These are phyloP conservation scores for Fomitopsis schrenkii DNA, from an alignment of 1,284 basidiomycete species.

Conservation along the genomic window DNA sequence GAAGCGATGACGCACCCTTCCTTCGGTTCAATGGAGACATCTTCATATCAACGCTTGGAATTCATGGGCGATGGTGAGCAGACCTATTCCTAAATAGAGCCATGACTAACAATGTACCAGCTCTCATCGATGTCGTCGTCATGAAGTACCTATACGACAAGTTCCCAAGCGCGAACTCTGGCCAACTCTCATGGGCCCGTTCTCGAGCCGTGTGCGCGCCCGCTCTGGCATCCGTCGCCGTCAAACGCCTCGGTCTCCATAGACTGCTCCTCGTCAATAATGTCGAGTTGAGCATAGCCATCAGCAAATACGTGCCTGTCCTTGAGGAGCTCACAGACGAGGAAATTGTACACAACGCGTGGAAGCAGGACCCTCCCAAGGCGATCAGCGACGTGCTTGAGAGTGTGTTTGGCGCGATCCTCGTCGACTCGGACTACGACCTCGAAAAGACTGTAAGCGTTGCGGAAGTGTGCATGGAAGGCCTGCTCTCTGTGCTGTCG, in stretches of 20 bases:
- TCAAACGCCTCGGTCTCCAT: constrained; percentile 65
- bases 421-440: constrained; percentile 76
- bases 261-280: constrained; percentile 68
- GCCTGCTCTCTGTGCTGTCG: constrained; percentile 51
- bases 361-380: constrained; percentile 83
- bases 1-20: constrained; percentile 84
- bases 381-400: constrained; percentile 76
- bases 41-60: constrained; percentile 80
- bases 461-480: constrained; percentile 56
- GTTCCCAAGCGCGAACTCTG: constrained; percentile 67
- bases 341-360: constrained; percentile 64
- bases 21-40: constrained; percentile 46
- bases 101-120: constrained; percentile 28
- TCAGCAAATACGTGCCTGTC: constrained; percentile 54
- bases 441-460: constrained; percentile 60
- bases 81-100: not conserved
- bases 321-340: constrained; percentile 49
- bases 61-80: constrained; percentile 79
- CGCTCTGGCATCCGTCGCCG: constrained; percentile 64
- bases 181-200: constrained; percentile 68
- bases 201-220: constrained; percentile 71
- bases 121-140: constrained; percentile 74
- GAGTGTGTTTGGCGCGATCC: constrained; percentile 78
- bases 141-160: constrained; percentile 68
- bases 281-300: constrained; percentile 61